Evolutionary conservation across 2,329 filamentous ascomycete species (phyloP).

Genomic region (Cordyceps javanica): DNA sequence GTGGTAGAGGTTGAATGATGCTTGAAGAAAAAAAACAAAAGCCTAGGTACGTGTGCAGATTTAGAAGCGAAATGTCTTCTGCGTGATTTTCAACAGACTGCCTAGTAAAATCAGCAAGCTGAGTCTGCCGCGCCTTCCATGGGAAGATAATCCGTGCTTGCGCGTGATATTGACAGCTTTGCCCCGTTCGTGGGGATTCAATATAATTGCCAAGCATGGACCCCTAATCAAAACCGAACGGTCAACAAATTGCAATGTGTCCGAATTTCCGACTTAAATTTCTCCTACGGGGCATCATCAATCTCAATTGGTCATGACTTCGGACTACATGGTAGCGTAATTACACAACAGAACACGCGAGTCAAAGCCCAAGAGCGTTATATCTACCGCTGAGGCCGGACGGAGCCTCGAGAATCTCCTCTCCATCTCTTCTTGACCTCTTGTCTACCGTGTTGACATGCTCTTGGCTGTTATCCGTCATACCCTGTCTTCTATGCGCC

Average conservation of each 20-base stretch:
- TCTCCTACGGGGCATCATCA: neutral
- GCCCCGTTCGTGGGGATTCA: neutral
- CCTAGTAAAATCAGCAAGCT: too few relatives aligned
- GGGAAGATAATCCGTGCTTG: neutral
- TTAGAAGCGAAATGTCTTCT: too few relatives aligned
- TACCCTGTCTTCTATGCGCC: neutral
- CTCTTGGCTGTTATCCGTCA: neutral
- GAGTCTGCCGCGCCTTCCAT: neutral
- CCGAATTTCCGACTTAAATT: neutral
- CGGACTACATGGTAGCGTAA: neutral
- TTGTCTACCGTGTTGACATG: neutral
- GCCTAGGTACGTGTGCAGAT: too few relatives aligned
- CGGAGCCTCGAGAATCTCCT: slow-evolving; percentile 13
- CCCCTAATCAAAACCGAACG: neutral
- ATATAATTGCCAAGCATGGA: neutral
- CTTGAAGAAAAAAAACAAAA: too few relatives aligned
- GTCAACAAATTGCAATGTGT: neutral
- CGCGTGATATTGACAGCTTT: neutral
- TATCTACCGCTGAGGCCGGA: slow-evolving; percentile 24
- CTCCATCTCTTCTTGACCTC: neutral
- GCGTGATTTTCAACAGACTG: too few relatives aligned
- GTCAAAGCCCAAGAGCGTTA: slow-evolving; percentile 29
- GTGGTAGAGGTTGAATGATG: too few relatives aligned
- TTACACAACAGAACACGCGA: neutral
- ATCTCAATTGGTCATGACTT: neutral